Evolutionary conservation across 1,139 yeast species (phyloP), one percentile per base, ranked within the genome.

Genomic region (Suhomyces anneliseae): DNA sequence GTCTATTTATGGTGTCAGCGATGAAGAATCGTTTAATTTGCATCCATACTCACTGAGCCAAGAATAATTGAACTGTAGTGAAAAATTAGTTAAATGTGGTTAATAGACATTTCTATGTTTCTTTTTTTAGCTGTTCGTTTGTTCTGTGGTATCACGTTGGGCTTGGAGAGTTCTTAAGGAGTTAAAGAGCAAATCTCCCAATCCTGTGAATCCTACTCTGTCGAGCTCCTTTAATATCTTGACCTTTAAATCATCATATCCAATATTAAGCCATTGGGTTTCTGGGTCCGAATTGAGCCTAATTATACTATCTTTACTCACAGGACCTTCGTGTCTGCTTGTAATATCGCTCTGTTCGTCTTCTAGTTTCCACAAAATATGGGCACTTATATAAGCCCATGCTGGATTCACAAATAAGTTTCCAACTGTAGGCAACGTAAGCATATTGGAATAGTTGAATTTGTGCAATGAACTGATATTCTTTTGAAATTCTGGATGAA

Each of bases 371-470:
- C 83, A 67, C 10, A 83, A 55, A 2, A 74, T 62, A 15, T 69
- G 68, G 0, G 82, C 72, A 11, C 79, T 68, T 3, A 76, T 57
- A 26, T 69, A 74, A 1, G 81, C 68, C 63, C 82, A 78, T 1
- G 82, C 70, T 0, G 90, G 85, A 27, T 81, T 70, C 45, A 81
- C 77, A 48, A 82, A 76, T 0, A 86, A 48, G 40, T 81, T 75
- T 36, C 83, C 86, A 3, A 76, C 61, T 10, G 70, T 61, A 35
- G 69, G 65, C 31, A 46, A 42, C 19, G 54, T 51, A 7, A 62
- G 55, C 40, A 65, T 46, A 32, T 50, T 58, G 1, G 65, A 60
- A 46, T 56, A 61, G 35, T 56, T 60, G 47, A 62, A 66, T 7
- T 58, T 53, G 40, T 49, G 48, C 40, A 78, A 69, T 8, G 75